Base-by-base conservation (phyloP, 164 flowering plant genomes). In the Litsea cubeba region DNA sequence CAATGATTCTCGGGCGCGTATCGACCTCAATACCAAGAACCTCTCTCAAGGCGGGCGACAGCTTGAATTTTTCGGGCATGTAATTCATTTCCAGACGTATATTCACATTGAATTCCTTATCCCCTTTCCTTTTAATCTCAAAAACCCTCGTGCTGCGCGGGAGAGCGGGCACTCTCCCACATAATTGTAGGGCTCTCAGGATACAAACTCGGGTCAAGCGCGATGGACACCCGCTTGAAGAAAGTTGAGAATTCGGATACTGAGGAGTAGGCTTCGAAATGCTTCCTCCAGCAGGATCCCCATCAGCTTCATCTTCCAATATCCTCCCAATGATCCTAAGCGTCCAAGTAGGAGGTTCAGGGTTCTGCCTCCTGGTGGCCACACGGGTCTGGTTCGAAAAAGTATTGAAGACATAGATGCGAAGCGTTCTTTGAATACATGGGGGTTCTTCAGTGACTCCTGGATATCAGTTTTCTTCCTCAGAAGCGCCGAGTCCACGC, bases 1-100 rank as follows among this genome's bases (percentile, higher is more conserved):
- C 89, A 50, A 90, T 72, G 65, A 92, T 78, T 79, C 90, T 85
- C 20, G 91, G 82, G 5, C 96, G 95, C 2, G 93, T 87, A 68
- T 92, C 97, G n/a, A 88, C 89, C 76, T 94, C 97, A 76, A 92
- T 77, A n/a, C 97, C 98, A 66, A 94, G 86, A 79, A 91, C 87
- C 50, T 94, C 94, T 54, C 77, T 73, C 76, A 94, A 71, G 24
- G 88, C 83, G 1, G 90, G 83, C 22, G 98, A 92, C 50, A 92
- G 84, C 71, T 82, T 92, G 71, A 86, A 91, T 79, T 87, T 94
- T 74, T 92, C 97, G 35, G 96, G 97, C 17, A 73, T 65, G 72
- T 88, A 85, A 80, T 90, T 92, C 94, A 94, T 88, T 72, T 94
- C 97, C 30, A 94, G 72, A 51, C 93, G 82, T 65, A 94, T 81